Percentiles rank a stretch among this genome's conserved stretches.
These are phyloP conservation scores for Sideroxylon spinosum DNA, from an alignment of 179 eudicot species.

Conservation along the genomic window DNA sequence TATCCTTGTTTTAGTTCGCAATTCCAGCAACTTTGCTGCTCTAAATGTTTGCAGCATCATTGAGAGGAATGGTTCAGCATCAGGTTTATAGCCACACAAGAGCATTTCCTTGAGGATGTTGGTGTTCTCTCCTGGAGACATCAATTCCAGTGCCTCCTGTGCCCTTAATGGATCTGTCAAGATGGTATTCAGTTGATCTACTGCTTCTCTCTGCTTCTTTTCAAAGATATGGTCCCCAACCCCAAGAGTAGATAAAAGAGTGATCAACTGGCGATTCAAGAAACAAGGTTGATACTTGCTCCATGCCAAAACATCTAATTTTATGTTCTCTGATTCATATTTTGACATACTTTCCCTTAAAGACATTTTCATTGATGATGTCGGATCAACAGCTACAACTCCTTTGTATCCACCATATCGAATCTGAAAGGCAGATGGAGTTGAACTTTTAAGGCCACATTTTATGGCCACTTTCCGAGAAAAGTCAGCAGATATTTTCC, in stretches of 20 bases:
- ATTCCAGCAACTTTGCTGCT: conserved; percentile 73
- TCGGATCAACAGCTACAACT: conserved; percentile 88
- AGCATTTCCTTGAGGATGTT: conserved; percentile 80
- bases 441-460: conserved; percentile 42
- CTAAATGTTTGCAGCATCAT: conserved; percentile 90
- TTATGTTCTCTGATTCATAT: conserved; percentile 51
- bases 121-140: conserved; percentile 84
- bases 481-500: conserved; percentile 83
- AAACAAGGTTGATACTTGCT: conserved; percentile 93
- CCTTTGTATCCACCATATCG: conserved; percentile 93
- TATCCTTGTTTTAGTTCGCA: conserved; percentile 66
- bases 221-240: conserved; percentile 58
- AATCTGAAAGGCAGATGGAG: conserved; percentile 87
- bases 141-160: conserved; percentile 67
- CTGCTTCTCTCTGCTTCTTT: conserved; percentile 73
- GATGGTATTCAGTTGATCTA: conserved; percentile 55
- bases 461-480: conserved; percentile 67
- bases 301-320: conserved; percentile 72
- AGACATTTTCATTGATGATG: conserved; percentile 51
- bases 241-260: conserved; percentile 84
- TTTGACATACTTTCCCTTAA: conserved; percentile 81
- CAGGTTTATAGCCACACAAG: conserved; percentile 78
- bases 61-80: conserved; percentile 76
- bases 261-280: conserved; percentile 75
- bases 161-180: conserved; percentile 67